Conservation (phyloP, 306 rosid species). For the Dryas octopetala region DNA sequence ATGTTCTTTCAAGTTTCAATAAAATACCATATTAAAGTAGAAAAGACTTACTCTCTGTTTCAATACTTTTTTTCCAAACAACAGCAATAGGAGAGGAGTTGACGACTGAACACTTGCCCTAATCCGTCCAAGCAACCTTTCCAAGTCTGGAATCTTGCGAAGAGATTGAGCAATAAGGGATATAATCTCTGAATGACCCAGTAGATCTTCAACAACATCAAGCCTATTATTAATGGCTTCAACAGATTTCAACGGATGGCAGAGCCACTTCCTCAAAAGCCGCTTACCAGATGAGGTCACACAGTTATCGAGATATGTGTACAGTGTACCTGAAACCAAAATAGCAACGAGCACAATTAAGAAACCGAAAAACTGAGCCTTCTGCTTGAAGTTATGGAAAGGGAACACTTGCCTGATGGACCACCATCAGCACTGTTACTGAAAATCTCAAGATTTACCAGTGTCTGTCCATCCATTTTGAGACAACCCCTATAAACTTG, state of each 20-base stretch:
- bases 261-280: constrained; percentile 84
- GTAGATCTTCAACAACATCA: constrained; percentile 63
- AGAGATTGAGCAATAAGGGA: constrained; percentile 65
- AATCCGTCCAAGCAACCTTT: constrained; percentile 75
- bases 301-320: constrained; percentile 78
- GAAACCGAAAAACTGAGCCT: neutral
- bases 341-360: constrained; percentile 24
- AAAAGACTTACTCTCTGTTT: constrained; percentile 74
- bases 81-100: constrained; percentile 58
- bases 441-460: constrained; percentile 88
- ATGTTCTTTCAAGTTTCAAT: neutral
- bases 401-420: constrained; percentile 59
- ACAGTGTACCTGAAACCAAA: constrained; percentile 72
- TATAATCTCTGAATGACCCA: constrained; percentile 55
- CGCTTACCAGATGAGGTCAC: constrained; percentile 84
- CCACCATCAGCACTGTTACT: constrained; percentile 85
- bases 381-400: constrained; percentile 23
- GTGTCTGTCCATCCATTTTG: constrained; percentile 96
- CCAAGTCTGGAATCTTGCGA: constrained; percentile 78
- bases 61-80: constrained; percentile 67
- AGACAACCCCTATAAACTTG: constrained; percentile 84
- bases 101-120: constrained; percentile 73
- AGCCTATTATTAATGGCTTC: constrained; percentile 78
- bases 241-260: constrained; percentile 78
- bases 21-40: constrained; percentile 3